phyloP scores from a whole-genome alignment of 2,329 filamentous ascomycete genomes.

The Penicillium sp. region DNA sequence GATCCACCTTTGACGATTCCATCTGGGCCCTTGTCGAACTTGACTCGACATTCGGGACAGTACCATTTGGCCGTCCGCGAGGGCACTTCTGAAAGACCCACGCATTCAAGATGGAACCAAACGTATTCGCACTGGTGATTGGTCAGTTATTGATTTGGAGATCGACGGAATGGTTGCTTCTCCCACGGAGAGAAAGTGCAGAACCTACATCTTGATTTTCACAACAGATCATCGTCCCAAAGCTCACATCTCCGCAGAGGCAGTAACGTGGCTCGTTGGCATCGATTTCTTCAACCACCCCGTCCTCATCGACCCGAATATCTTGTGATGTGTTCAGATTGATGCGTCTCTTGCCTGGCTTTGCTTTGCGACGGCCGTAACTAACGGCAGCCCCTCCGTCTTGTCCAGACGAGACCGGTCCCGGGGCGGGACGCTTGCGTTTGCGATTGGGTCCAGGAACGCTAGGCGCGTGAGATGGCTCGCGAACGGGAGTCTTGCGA shows the following conservation, averaged over 20 bases:
- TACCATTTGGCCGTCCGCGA: constrained; percentile 60
- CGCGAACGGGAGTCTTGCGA: constrained; percentile 36
- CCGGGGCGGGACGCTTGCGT: constrained; percentile 55
- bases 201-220: constrained; percentile 52
- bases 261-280: constrained; percentile 60
- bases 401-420: constrained; percentile 52
- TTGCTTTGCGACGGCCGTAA: constrained; percentile 53
- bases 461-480: constrained; percentile 35
- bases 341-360: constrained; percentile 42
- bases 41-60: constrained; percentile 56
- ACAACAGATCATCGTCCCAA: constrained; percentile 60
- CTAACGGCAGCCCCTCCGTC: constrained; percentile 58
- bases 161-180: neutral
- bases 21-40: constrained; percentile 39
- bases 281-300: constrained; percentile 49
- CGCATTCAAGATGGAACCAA: constrained; percentile 61
- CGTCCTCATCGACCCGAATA: constrained; percentile 43
- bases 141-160: constrained; percentile 10
- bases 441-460: constrained; percentile 38
- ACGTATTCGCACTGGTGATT: constrained; percentile 54
- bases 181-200: neutral
- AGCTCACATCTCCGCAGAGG: constrained; percentile 58
- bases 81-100: constrained; percentile 53
- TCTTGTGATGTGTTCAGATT: constrained; percentile 38
- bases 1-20: constrained; percentile 35